Conservation (phyloP, 768 basidiomycete genomes). For the Chalciporus chontae region DNA sequence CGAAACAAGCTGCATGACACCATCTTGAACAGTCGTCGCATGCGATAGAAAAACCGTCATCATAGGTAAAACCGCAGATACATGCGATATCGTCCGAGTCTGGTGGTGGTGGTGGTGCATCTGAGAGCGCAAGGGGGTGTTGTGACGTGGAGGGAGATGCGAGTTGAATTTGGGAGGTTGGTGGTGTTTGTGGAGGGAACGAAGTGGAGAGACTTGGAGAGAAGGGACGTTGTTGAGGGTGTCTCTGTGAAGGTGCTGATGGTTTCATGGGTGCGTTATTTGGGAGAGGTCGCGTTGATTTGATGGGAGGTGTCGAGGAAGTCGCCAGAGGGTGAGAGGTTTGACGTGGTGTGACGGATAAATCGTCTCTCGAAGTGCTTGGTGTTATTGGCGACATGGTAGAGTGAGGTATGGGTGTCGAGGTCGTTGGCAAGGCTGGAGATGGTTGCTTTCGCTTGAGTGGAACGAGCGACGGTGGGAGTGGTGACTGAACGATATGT, state of each 20-base stretch:
- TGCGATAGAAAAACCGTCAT: slow-evolving; percentile 83
- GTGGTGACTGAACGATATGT: slow-evolving; percentile 19
- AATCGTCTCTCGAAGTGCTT: slow-evolving; percentile 2
- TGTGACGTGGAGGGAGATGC: slow-evolving; percentile 22
- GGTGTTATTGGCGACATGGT: slow-evolving; percentile 9
- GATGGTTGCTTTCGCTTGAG: slow-evolving; percentile 40
- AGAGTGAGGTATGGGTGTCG: neutral
- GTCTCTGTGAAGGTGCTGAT: slow-evolving; percentile 7
- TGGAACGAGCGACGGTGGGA: slow-evolving; percentile 33
- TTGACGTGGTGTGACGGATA: slow-evolving; percentile 14
- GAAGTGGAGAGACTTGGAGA: slow-evolving; percentile 14
- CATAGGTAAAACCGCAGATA: slow-evolving; percentile 69
- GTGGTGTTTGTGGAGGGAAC: slow-evolving; percentile 13
- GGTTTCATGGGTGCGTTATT: slow-evolving; percentile 13
- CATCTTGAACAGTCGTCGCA: slow-evolving; percentile 82
- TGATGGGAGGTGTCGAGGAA: slow-evolving; percentile 16
- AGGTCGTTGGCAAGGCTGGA: slow-evolving; percentile 14
- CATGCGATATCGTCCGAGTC: slow-evolving; percentile 57
- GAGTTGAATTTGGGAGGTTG: slow-evolving; percentile 11
- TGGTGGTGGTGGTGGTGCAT: slow-evolving; percentile 22
- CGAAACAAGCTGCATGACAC: slow-evolving; percentile 82
- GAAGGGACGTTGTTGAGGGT: slow-evolving; percentile 16
- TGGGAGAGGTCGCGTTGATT: slow-evolving; percentile 5
- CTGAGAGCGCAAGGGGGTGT: slow-evolving; percentile 13
- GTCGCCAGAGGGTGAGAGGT: slow-evolving; percentile 16